Percentiles rank a stretch among this genome's conserved stretches.
Conservation (phyloP, 495 filamentous ascomycete species). For the Penicillium tannophilum region DNA sequence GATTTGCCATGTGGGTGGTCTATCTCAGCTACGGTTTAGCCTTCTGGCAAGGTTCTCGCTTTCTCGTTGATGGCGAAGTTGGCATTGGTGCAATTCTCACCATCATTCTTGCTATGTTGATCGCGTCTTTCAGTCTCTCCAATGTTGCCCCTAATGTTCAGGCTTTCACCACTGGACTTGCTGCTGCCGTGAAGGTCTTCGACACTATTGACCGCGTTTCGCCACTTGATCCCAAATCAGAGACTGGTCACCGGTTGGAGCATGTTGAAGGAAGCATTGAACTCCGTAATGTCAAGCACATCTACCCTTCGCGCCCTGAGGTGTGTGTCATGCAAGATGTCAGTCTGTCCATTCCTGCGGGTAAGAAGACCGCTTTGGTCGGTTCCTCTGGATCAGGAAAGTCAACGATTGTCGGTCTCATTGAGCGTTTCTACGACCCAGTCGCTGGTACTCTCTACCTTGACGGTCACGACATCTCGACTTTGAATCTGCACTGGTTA, state of each 20-base stretch:
- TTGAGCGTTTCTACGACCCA: constrained; percentile 52
- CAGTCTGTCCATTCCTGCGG: constrained; percentile 38
- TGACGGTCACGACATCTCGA: constrained; percentile 52
- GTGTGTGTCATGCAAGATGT: constrained; percentile 30
- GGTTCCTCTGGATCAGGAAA: constrained; percentile 71
- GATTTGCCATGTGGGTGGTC: constrained; percentile 63
- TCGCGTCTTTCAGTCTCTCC: constrained; percentile 62
- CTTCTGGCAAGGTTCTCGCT: constrained; percentile 62
- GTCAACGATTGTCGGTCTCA: constrained; percentile 59
- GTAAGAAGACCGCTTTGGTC: constrained; percentile 63
- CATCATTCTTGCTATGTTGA: constrained; percentile 64
- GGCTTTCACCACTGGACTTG: constrained; percentile 57
- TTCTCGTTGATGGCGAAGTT: constrained; percentile 46
- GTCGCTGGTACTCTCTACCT: constrained; percentile 46
- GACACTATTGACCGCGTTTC: constrained; percentile 53
- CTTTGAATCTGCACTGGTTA: constrained; percentile 57
- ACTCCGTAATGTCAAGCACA: constrained; percentile 56
- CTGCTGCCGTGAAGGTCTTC: constrained; percentile 50
- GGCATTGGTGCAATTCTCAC: constrained; percentile 62
- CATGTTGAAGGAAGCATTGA: constrained; percentile 41
- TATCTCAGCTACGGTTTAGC: constrained; percentile 64
- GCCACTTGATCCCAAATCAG: constrained; percentile 46
- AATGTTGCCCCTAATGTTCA: constrained; percentile 63
- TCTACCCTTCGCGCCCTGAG: constrained; percentile 62
- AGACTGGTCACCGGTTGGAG: constrained; percentile 31